These are phyloP conservation scores for Diaporthe humulicola DNA, from an alignment of 2,329 filamentous ascomycete genomes.

Conservation along the genomic window DNA sequence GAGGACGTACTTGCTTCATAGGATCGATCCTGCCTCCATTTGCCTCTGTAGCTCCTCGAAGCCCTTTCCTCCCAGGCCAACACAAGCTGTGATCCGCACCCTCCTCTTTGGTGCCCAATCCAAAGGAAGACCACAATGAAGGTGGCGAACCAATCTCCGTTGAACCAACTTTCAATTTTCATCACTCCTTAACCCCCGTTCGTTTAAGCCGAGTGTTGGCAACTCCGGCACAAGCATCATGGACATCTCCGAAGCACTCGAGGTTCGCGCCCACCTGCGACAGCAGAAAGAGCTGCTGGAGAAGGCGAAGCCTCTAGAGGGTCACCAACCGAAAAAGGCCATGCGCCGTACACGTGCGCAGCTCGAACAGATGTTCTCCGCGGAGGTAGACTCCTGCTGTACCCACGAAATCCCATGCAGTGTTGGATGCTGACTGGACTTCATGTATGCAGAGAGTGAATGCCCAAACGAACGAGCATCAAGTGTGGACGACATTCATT, in stretches of 20 bases:
- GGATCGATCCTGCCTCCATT: not conserved
- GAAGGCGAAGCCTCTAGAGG: constrained; percentile 39
- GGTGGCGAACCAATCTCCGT: not conserved
- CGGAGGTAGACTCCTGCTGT: not conserved
- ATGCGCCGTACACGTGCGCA: constrained; percentile 71
- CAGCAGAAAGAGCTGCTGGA: constrained; percentile 80
- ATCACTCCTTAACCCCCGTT: not conserved
- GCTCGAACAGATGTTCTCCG: constrained; percentile 15
- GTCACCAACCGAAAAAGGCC: constrained; percentile 61
- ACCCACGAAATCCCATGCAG: not conserved
- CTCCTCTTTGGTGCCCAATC: not conserved
- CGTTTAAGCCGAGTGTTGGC: not conserved
- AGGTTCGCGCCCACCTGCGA: not conserved
- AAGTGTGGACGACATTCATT: constrained; percentile 23
- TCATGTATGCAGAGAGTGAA: not conserved
- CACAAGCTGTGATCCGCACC: not conserved
- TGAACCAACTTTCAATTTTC: not conserved
- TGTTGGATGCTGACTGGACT: not conserved
- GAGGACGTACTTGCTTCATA: not conserved
- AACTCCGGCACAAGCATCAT: not conserved
- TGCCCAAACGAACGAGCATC: not conserved
- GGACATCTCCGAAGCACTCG: not conserved
- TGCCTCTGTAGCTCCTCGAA: not conserved
- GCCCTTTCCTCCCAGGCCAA: not conserved
- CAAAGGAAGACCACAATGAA: not conserved